Base-by-base conservation (phyloP, 306 rosid genomes). In the Canavalia gladiata region DNA sequence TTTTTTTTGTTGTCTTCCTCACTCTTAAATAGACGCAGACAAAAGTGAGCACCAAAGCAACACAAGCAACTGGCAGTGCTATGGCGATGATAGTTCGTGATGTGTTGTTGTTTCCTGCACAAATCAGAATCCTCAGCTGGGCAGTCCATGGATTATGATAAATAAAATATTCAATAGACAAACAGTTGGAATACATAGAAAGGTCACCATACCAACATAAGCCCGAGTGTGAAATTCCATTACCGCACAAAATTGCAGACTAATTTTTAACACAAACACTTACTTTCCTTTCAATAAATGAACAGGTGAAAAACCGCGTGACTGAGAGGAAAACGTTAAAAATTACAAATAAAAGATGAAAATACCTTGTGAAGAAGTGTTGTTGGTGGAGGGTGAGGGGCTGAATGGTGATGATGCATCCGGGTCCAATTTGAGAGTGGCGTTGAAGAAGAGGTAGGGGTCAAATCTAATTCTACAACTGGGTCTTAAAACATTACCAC, bases 381-480 rank as follows among this genome's bases (percentile, higher is more conserved):
- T 65, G 0, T 11, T n/a, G 68, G 45, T 1, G 79, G 75, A 6
- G 6, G 46, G 60, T 30, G 28, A 4, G 10, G 45, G 45, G 1
- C 4, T 2, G 1, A 56, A 13, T 3, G 59, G 25, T 4, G 73
- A 31, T 2, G 59, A 18, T 29, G 18, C 5, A 28, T 4, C 7
- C 4, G 45, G 68, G 13, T 28, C 55, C 9, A 29, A 46, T 2
- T 37, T 37, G 0, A 13, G 5, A 3, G n/a, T n/a, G 7, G 31
- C 8, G 11, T 6, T 12, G 56, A 6, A 3, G 56, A 50, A 72
- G n/a, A 0, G 49, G 25, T 10, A 37, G 25, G 34, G 9, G 3
- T 82, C 85, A 13, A 8, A 82, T 49, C 82, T 58, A 28, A 82
- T 5, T 30, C 31, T 46, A 59, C 85, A 82, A 41, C 81, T 82